Percentiles rank a stretch among this genome's conserved stretches.
These are phyloP conservation scores for Phragmites australis DNA, from an alignment of 176 grass and related monocot genomes.

Conservation along the genomic window DNA sequence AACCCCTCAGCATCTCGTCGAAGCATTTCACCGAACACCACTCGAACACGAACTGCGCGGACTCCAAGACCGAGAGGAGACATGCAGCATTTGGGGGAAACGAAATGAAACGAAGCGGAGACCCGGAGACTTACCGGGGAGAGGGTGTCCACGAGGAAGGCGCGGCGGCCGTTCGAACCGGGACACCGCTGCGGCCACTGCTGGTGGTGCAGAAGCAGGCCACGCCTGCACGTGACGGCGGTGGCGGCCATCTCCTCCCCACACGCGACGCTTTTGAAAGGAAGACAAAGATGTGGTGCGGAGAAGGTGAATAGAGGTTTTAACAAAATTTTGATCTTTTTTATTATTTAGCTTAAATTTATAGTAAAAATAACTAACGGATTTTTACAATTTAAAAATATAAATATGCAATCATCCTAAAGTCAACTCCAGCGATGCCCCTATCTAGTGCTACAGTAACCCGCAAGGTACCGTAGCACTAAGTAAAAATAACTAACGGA, in stretches of 20 bases:
- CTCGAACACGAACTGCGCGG: neutral
- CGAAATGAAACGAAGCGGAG: neutral
- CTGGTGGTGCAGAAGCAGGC: constrained; percentile 28
- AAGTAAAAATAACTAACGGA: too few species aligned
- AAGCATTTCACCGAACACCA: constrained; percentile 40
- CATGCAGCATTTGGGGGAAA: neutral
- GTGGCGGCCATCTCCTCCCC: constrained; percentile 45
- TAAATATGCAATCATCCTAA: too few species aligned
- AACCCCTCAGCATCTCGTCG: constrained; percentile 13
- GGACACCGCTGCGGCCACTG: constrained; percentile 24
- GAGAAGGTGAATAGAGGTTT: too few species aligned
- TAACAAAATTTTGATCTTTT: too few species aligned
- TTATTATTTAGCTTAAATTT: too few species aligned
- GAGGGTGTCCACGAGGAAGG: constrained; percentile 91
- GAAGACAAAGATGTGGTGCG: too few species aligned
- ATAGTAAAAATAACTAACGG: too few species aligned
- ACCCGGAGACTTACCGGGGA: constrained; percentile 57
- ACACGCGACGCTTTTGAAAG: constrained; percentile 33
- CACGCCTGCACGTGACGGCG: constrained; percentile 44
- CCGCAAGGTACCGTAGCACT: too few species aligned
- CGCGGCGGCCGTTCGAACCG: constrained; percentile 47
- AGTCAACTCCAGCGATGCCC: too few species aligned
- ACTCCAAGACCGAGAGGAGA: neutral
- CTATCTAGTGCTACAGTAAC: too few species aligned
- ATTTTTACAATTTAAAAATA: too few species aligned